phyloP scores from a whole-genome alignment of 2,329 filamentous ascomycete genomes.

The Aspergillus floridensis region DNA sequence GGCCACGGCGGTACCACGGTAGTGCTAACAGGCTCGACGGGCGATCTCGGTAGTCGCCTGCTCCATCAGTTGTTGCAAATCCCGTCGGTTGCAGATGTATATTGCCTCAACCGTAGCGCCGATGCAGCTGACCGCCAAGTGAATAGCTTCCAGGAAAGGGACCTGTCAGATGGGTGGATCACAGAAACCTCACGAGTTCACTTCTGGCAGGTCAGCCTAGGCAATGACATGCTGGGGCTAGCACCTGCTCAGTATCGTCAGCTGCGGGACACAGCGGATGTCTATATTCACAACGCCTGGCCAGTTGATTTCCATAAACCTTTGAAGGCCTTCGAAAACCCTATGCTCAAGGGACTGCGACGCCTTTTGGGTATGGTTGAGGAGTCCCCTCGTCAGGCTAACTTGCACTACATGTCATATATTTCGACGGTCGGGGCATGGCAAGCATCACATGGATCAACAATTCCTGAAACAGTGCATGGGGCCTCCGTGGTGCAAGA shows the following conservation, averaged over 20 bases:
- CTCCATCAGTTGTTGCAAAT: background rate
- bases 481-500: background rate
- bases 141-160: background rate
- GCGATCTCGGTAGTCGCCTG: constrained; percentile 1
- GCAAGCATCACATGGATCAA: background rate
- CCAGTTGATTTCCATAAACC: constrained; percentile 2
- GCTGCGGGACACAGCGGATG: background rate
- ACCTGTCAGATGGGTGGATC: background rate
- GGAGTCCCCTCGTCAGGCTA: background rate
- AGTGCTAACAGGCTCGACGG: constrained; percentile 8
- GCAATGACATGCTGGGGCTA: background rate
- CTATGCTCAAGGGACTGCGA: background rate
- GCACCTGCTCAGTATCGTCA: background rate
- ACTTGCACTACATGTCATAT: constrained; percentile 6
- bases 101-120: constrained; percentile 3
- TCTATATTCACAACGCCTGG: constrained; percentile 6
- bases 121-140: background rate
- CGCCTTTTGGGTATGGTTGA: background rate
- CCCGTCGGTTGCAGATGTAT: background rate
- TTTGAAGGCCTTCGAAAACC: background rate
- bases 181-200: background rate
- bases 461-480: constrained; percentile 7
- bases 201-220: background rate
- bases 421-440: background rate
- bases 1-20: background rate